Percentiles rank a stretch among this genome's conserved stretches.
phyloP scores from a whole-genome alignment of 352 stramenopile species.

The Phytophthora pluvialis region DNA sequence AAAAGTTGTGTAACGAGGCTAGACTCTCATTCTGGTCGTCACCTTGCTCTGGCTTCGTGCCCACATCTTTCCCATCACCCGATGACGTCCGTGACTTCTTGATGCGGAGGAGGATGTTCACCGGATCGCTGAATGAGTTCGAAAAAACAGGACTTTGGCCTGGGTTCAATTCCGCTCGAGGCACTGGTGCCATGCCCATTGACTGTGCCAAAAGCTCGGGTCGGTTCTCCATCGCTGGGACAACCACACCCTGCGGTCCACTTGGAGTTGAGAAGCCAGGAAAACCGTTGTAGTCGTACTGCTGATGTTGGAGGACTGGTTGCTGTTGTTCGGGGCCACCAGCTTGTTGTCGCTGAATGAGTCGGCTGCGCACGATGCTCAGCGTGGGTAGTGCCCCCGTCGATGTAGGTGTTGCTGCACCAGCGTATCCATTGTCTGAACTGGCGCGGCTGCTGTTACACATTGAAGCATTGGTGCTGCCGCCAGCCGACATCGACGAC shows the following conservation, averaged over 20 bases:
- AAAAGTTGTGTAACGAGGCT: conserved; percentile 72
- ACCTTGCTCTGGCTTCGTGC: conserved; percentile 38
- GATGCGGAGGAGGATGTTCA: conserved; percentile 79
- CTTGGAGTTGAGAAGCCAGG: conserved; percentile 27
- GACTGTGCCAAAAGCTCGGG: conserved; percentile 31
- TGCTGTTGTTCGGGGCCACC: conserved; percentile 30
- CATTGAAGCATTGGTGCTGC: conserved; percentile 18
- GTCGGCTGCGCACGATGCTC: conserved; percentile 68
- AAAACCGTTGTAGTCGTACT: conserved; percentile 38
- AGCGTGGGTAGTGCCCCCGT: conserved; percentile 53
- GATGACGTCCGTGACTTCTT: conserved; percentile 68
- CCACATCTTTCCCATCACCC: conserved; percentile 36
- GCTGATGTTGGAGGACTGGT: conserved; percentile 24
- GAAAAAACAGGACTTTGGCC: conserved; percentile 42
- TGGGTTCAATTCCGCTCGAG: conserved; percentile 31
- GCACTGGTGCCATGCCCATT: conserved; percentile 23
- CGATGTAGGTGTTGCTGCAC: conserved; percentile 36
- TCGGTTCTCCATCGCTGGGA: conserved; percentile 28
- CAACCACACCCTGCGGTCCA: conserved; percentile 13
- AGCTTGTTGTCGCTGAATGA: conserved; percentile 60
- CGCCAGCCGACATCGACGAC: conserved; percentile 8
- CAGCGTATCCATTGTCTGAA: conserved; percentile 28
- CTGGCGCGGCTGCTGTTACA: conserved; percentile 35
- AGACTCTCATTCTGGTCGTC: conserved; percentile 59
- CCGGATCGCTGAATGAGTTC: conserved; percentile 74